These are phyloP conservation scores for Bimuria novae-zelandiae DNA, from an alignment of 2,329 filamentous ascomycete species.

Conservation along the genomic window DNA sequence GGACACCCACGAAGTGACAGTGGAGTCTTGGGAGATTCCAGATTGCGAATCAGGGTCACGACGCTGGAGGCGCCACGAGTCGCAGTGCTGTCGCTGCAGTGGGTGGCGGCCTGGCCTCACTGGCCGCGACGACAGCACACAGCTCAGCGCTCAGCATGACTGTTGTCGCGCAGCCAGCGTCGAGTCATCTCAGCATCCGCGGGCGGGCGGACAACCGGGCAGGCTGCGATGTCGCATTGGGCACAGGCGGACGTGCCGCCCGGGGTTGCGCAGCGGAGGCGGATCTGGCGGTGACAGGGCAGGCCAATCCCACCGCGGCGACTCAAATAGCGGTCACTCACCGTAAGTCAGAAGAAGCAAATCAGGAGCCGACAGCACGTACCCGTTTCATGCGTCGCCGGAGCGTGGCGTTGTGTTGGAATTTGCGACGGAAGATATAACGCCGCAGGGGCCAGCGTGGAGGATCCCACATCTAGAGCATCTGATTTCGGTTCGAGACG, in stretches of 20 bases:
- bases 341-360: conserved; percentile 36
- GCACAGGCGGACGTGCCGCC: conserved; percentile 32
- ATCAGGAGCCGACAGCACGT: conserved; percentile 29
- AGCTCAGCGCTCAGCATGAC: conserved; percentile 14
- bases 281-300: conserved; percentile 32
- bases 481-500: conserved; percentile 39
- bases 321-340: conserved; percentile 38
- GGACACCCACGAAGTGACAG: conserved; percentile 2
- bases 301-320: conserved; percentile 27
- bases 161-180: conserved; percentile 22
- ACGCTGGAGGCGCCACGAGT: background rate
- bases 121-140: conserved; percentile 11
- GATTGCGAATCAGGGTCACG: conserved; percentile 13
- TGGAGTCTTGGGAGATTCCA: conserved; percentile 1
- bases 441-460: conserved; percentile 27
- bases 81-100: conserved; percentile 1
- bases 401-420: conserved; percentile 29
- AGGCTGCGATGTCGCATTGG: conserved; percentile 25
- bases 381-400: conserved; percentile 31
- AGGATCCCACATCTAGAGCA: conserved; percentile 36
- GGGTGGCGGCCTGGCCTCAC: conserved; percentile 14
- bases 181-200: conserved; percentile 32
- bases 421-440: conserved; percentile 37
- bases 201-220: conserved; percentile 22
- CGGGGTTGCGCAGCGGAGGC: conserved; percentile 26